Percentiles rank a stretch among this genome's conserved stretches.
Evolutionary conservation across 2,329 filamentous ascomycete species (phyloP).

Genomic region (Graphilbum sp.): DNA sequence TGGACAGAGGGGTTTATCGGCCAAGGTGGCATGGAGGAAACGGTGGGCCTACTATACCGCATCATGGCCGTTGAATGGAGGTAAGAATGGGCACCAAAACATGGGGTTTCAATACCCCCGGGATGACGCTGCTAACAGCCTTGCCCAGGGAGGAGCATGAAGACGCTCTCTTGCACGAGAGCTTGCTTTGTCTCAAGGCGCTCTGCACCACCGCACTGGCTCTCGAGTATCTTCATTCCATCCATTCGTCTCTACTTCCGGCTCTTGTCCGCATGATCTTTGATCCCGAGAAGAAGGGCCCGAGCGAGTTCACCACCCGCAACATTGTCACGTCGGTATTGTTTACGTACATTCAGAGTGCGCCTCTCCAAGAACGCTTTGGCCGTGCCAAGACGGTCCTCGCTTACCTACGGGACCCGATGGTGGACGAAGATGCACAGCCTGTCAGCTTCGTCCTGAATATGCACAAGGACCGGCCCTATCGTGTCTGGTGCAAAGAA

Average conservation of each 20-base stretch:
- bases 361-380: slow-evolving; percentile 43
- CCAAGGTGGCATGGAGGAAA: slow-evolving; percentile 82
- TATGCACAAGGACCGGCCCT: slow-evolving; percentile 76
- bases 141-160: slow-evolving; percentile 73
- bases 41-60: slow-evolving; percentile 72
- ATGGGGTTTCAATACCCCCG: neutral
- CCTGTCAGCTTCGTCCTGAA: slow-evolving; percentile 76
- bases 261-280: slow-evolving; percentile 80
- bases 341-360: slow-evolving; percentile 70
- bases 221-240: slow-evolving; percentile 62
- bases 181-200: slow-evolving; percentile 82
- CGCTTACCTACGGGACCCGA: slow-evolving; percentile 62
- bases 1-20: slow-evolving; percentile 91
- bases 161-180: slow-evolving; percentile 81
- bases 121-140: too few species aligned
- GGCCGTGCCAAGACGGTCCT: slow-evolving; percentile 59
- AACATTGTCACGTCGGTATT: slow-evolving; percentile 79
- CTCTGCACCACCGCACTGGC: slow-evolving; percentile 83
- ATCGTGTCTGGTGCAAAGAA: slow-evolving; percentile 89
- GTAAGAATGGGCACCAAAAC: slow-evolving; percentile 27
- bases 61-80: slow-evolving; percentile 95
- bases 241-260: slow-evolving; percentile 70
- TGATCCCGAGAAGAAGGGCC: slow-evolving; percentile 94
- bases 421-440: slow-evolving; percentile 56
- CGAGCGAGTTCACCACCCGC: slow-evolving; percentile 88